phyloP scores from a whole-genome alignment of 441 rosid species.

The Croton setiger region DNA sequence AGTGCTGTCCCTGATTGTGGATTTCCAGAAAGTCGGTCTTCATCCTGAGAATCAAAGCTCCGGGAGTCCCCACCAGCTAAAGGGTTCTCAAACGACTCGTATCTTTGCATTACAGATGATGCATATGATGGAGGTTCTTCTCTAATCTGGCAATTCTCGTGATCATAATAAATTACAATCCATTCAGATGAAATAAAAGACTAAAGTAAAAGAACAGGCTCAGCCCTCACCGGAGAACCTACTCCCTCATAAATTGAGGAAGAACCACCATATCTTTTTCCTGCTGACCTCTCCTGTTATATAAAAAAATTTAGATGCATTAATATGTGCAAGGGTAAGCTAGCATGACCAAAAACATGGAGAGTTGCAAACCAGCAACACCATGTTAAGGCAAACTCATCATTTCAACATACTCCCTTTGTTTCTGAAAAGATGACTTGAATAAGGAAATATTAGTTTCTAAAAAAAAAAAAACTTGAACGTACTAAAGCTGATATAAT shows the following conservation, averaged over 20 bases:
- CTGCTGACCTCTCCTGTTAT: constrained; percentile 59
- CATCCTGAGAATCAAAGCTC: constrained; percentile 68
- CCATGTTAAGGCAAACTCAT: not conserved
- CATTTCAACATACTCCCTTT: not conserved
- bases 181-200: constrained; percentile 8
- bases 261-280: constrained; percentile 45
- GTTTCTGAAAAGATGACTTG: not conserved
- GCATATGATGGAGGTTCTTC: constrained; percentile 95
- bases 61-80: constrained; percentile 54
- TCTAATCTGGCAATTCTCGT: constrained; percentile 48
- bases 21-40: constrained; percentile 52
- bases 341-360: not conserved
- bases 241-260: constrained; percentile 60
- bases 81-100: constrained; percentile 80
- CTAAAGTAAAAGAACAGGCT: not conserved
- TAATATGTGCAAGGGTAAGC: not conserved
- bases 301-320: constrained; percentile 15
- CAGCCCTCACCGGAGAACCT: constrained; percentile 64
- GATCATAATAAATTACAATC: constrained; percentile 21
- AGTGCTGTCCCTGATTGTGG: constrained; percentile 78
- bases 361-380: not conserved
- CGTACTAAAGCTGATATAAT: too few species aligned
- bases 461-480: too few species aligned
- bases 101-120: constrained; percentile 53
- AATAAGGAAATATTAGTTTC: not conserved